Percentiles rank a stretch among this genome's conserved stretches.
phyloP scores from a whole-genome alignment of 2,329 filamentous ascomycete species.

The Colletotrichum sp. region DNA sequence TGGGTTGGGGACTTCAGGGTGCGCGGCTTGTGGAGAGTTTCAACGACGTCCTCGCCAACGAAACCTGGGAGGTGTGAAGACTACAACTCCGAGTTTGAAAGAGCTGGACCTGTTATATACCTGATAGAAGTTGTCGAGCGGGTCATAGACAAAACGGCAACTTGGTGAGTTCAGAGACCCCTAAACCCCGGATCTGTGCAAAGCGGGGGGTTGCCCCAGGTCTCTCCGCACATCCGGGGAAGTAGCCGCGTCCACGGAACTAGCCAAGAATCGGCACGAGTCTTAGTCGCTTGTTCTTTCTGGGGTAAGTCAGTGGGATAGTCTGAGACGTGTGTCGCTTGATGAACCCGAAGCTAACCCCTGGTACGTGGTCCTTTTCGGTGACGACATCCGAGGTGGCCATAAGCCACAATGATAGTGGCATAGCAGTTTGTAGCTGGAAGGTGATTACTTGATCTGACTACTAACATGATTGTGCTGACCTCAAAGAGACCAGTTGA shows the following conservation, averaged over 20 bases:
- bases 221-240: background rate
- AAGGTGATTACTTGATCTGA: too few species aligned
- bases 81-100: rapidly evolving
- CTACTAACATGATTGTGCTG: too few species aligned
- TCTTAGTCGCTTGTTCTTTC: background rate
- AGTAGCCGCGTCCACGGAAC: background rate
- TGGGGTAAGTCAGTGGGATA: background rate
- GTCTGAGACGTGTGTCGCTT: background rate
- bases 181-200: background rate
- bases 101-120: background rate
- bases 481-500: too few species aligned
- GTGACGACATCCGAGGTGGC: background rate
- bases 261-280: background rate
- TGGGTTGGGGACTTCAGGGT: background rate
- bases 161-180: background rate
- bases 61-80: background rate
- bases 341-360: background rate
- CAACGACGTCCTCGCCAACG: background rate
- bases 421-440: too few species aligned
- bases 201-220: background rate
- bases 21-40: rapidly evolving
- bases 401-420: too few species aligned
- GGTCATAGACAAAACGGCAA: background rate
- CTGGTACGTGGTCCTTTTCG: rapidly evolving
- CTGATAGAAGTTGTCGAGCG: background rate